Percentiles rank a stretch among this genome's conserved stretches.
These are phyloP conservation scores for Oryza glumipatula DNA, from an alignment of 176 grass and related monocot species.

Conservation along the genomic window DNA sequence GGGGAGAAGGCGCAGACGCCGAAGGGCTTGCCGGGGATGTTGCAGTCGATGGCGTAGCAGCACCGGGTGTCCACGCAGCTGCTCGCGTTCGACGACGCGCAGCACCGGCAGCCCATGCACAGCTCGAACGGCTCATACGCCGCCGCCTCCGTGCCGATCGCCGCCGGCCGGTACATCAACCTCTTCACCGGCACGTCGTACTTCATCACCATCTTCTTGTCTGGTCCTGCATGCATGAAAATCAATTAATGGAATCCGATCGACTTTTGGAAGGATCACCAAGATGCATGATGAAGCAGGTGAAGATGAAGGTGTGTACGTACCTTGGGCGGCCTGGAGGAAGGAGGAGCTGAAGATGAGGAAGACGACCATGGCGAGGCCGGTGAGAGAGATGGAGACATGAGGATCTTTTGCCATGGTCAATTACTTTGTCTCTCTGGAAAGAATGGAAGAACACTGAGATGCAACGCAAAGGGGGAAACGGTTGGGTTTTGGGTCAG, in stretches of 20 bases:
- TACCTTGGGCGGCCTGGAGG: constrained; percentile 6
- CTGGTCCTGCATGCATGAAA: not conserved
- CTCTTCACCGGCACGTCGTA: constrained; percentile 30
- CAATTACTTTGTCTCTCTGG: not conserved
- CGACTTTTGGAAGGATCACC: not conserved
- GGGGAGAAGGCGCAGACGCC: constrained; percentile 80
- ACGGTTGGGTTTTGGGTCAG: too few species aligned
- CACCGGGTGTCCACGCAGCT: constrained; percentile 61
- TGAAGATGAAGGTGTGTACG: not conserved
- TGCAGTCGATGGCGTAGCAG: constrained; percentile 88
- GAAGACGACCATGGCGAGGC: not conserved
- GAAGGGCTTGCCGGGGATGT: constrained; percentile 84
- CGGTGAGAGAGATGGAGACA: not conserved
- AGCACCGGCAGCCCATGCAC: constrained; percentile 75
- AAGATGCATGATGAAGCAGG: too few species aligned
- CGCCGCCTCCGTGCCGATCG: not conserved
- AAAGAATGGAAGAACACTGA: not conserved
- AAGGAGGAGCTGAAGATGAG: not conserved
- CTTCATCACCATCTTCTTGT: not conserved
- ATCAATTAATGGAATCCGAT: fast-evolving
- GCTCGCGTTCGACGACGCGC: constrained; percentile 44
- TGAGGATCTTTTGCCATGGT: constrained; percentile 22
- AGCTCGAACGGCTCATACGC: constrained; percentile 67
- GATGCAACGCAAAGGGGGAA: not conserved
- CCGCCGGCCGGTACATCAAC: constrained; percentile 34